Conservation (phyloP, 192 early-diverging fungal species). For the Backusella psychrophila region DNA sequence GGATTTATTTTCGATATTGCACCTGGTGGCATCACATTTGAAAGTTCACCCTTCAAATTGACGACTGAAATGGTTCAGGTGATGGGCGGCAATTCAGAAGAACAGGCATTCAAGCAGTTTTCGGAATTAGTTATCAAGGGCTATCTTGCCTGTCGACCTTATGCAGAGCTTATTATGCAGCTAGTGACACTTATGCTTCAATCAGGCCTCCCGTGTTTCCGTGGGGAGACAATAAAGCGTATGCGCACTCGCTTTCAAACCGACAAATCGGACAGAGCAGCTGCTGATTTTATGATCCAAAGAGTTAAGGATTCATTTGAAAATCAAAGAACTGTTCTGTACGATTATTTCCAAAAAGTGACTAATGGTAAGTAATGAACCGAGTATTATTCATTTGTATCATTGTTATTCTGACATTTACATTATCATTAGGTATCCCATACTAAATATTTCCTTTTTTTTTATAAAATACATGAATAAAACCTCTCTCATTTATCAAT, state of each 20-base stretch:
- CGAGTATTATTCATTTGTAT: neutral
- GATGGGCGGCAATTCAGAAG: slow-evolving; percentile 83
- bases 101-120: slow-evolving; percentile 85
- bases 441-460: neutral
- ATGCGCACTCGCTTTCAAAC: slow-evolving; percentile 86
- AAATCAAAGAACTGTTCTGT: slow-evolving; percentile 84
- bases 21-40: slow-evolving; percentile 94
- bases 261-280: slow-evolving; percentile 83
- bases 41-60: slow-evolving; percentile 96
- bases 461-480: neutral
- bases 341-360: slow-evolving; percentile 82
- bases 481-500: neutral
- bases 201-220: slow-evolving; percentile 97
- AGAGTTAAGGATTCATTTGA: slow-evolving; percentile 89
- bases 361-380: slow-evolving; percentile 62
- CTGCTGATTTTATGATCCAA: slow-evolving; percentile 94
- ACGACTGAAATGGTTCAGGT: slow-evolving; percentile 96
- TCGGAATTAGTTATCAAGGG: slow-evolving; percentile 88
- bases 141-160: slow-evolving; percentile 86
- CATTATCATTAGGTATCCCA: neutral
- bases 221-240: slow-evolving; percentile 87
- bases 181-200: slow-evolving; percentile 91
- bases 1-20: slow-evolving; percentile 98
- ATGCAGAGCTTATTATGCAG: slow-evolving; percentile 89
- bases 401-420: neutral